Evolutionary conservation across 1,284 basidiomycete species (phyloP), one percentile per base, ranked within the genome.

Genomic region (Leccinum insolens): DNA sequence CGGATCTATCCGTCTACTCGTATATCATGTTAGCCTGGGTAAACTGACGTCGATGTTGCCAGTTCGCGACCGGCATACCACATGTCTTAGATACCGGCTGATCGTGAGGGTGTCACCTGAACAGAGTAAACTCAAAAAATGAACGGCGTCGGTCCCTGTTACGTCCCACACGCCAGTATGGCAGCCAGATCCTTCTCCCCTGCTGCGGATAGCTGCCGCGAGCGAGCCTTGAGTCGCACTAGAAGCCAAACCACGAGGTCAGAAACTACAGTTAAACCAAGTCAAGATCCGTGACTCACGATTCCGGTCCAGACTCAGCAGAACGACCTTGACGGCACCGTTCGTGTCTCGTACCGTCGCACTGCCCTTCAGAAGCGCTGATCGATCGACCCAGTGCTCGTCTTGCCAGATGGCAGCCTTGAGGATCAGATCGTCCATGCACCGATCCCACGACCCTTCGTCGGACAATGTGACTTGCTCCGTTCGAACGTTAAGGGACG

Each of bases 401-500:
- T 91, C 87, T 77, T 98, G 97, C 94, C 95, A 98, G 61, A 92
- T 85, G 11, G 95, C 94, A 22, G 95, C 93, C 73, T 93, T 91
- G 57, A 99, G 85, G 70, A 99, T 98, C 64, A 98, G 85, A 76
- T 99, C 96, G 78, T 99, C 97, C 91, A 98, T 95, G 69, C 87
- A 95, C 41, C 92, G 85, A 62, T 41, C 39, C 39, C 39, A 41
- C 39, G 39, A 83, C 41, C 80, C 82, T 49, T 80, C 80, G 64
- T 82, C 81, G 22, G 83, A 78, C 73, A 96, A 95, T 70, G 95
- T 91, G 70, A 97, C 88, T 69, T 93, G 87, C 79, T 99, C 97
- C 2, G 88, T 91, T 14, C 96, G 89, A 55, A 99, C 89, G 72
- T 82, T 90, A 44, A 99, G 85, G 63, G 92, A 93, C 2, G 87